Percentiles rank a stretch among this genome's conserved stretches.
Evolutionary conservation across 2,329 filamentous ascomycete genomes (phyloP).

Genomic region (Fusarium floridanum): DNA sequence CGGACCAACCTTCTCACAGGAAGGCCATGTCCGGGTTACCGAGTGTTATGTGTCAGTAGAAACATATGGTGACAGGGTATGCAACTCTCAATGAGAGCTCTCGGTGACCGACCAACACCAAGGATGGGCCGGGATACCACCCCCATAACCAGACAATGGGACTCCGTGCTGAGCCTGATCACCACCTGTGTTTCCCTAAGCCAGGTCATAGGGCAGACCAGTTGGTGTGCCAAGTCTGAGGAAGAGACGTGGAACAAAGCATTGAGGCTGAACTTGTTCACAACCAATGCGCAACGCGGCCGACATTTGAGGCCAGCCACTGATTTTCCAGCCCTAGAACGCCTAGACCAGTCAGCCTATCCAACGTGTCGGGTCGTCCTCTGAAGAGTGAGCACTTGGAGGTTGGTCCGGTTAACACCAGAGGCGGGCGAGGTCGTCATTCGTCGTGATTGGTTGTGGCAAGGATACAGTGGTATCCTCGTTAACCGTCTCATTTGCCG

Average conservation of each 20-base stretch:
- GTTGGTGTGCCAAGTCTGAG: not conserved
- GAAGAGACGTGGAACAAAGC: not conserved
- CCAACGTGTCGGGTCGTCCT: conserved; percentile 7
- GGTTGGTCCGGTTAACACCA: conserved; percentile 4
- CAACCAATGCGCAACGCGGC: conserved; percentile 15
- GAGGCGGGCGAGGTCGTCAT: not conserved
- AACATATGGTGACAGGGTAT: not conserved
- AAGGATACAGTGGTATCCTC: not conserved
- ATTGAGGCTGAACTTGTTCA: conserved; percentile 3
- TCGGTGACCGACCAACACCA: not conserved
- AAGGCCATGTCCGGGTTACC: conserved; percentile 11
- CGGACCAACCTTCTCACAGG: conserved; percentile 14
- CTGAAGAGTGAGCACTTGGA: not conserved
- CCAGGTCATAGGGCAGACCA: not conserved
- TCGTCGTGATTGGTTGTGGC: conserved; percentile 2
- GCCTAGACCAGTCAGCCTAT: conserved; percentile 11
- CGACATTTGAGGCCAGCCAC: conserved; percentile 33
- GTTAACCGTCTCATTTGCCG: not conserved
- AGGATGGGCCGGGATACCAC: not conserved
- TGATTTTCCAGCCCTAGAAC: conserved; percentile 5
- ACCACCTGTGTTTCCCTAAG: not conserved
- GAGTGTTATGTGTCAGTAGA: not conserved
- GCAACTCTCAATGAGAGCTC: not conserved
- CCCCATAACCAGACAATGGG: not conserved
- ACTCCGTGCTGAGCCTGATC: not conserved